A percentile compares a stretch with the other conserved stretches of the same genome.
These are phyloP conservation scores for Aspergillus spinulosporus DNA, from an alignment of 2,329 filamentous ascomycete genomes.

Conservation along the genomic window DNA sequence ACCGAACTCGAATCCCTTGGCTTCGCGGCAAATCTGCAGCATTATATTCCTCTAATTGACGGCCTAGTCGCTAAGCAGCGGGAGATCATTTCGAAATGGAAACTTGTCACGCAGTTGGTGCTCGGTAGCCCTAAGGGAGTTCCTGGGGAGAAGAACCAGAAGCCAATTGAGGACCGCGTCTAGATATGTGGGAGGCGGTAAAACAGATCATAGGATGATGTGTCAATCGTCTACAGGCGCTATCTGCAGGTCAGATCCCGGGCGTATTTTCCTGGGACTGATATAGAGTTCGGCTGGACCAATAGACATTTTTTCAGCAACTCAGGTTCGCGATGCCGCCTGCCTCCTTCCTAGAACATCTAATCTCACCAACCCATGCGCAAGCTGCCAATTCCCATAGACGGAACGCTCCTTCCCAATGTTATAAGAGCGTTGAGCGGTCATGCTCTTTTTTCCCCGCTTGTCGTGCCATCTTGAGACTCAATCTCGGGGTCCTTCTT, in stretches of 20 bases:
- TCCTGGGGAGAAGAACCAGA: conserved; percentile 63
- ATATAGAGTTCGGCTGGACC: neutral
- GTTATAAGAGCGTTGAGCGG: neutral
- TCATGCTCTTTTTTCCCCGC: neutral
- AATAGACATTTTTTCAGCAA: neutral
- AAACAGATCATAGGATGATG: neutral
- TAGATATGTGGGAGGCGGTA: conserved; percentile 57
- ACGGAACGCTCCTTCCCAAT: conserved; percentile 1
- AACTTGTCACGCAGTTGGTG: conserved; percentile 78
- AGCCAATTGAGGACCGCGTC: conserved; percentile 65
- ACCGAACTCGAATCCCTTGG: conserved; percentile 79
- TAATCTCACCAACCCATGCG: neutral
- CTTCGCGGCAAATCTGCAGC: conserved; percentile 84
- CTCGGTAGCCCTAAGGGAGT: conserved; percentile 65
- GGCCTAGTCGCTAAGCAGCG: conserved; percentile 67
- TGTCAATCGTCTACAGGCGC: neutral
- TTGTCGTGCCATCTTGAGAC: neutral
- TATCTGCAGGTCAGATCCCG: neutral
- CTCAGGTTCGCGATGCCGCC: neutral
- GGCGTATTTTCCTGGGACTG: neutral
- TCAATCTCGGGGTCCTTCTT: neutral
- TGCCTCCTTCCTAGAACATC: neutral
- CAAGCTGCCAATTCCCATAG: neutral
- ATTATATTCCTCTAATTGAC: conserved; percentile 88
- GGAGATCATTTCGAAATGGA: conserved; percentile 71